Base-by-base conservation (phyloP, 371 early-diverging fungal species). In the Lichtheimia hyalospora region DNA sequence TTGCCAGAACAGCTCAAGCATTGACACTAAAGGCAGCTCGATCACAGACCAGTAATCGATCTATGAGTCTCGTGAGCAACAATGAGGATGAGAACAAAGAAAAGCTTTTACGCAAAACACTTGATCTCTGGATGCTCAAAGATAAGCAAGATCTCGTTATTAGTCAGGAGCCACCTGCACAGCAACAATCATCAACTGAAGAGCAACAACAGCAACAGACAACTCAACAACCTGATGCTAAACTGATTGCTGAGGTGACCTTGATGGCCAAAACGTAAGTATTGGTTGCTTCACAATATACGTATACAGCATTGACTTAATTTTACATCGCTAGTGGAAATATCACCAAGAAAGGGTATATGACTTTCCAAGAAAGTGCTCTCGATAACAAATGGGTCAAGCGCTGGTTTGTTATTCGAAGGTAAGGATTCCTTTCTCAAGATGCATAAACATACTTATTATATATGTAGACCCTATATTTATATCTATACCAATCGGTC, bases 351-450 rank as follows among this genome's bases (percentile, higher is more conserved):
- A 79, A 73, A 54, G 85, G 89, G 16, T 84, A 85, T 52, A 68
- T 86, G 20, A 72, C 83, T 16, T 85, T 82, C 58, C 87, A 86
- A 28, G 83, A 90, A 49, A 71, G 82, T 55, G 73, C 81, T 12
- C 68, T 74, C 10, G 80, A 80, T 18, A 88, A 88, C 55, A 63
- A 66, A 21, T 96, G 96, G 96, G 74, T 82, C 3, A 84, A 86
- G 55, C 81, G 89, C 4, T 94, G 89, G 90, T 86, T 92, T 73
- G 92, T 94, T 40, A 82, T 96, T 53, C 88, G 92, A 44, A 81
- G 90, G 73, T 83, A 81, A 63, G 20, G 46, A 46, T 16, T 8
- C 3, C n/a, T 5, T 15, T 46, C 2, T n/a, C 0, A 46, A 46
- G 16, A 46, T 3, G 5, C 7, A 20, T 20, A 4, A 14, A 16